Evolutionary conservation across 1,139 yeast genomes (phyloP).

Genomic region (Blastobotrys buckinghamii): DNA sequence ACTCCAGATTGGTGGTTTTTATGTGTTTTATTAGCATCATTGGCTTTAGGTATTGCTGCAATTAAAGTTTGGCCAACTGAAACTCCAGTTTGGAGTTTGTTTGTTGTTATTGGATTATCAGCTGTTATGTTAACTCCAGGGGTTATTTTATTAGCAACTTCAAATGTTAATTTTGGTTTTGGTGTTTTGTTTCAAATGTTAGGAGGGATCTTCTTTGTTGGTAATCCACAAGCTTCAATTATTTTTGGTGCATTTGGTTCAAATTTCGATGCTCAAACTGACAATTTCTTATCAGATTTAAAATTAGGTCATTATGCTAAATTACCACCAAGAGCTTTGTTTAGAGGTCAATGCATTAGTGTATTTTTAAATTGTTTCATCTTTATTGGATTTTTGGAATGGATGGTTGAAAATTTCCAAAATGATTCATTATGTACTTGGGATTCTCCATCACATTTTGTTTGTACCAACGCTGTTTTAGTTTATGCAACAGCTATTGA

Average conservation of each 20-base stretch:
- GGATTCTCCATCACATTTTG: slow-evolving; percentile 33
- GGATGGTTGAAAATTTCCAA: slow-evolving; percentile 42
- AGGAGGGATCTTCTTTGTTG: slow-evolving; percentile 57
- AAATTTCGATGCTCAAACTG: slow-evolving; percentile 52
- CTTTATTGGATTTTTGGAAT: slow-evolving; percentile 48
- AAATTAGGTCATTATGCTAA: slow-evolving; percentile 57
- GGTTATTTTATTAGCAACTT: slow-evolving; percentile 43
- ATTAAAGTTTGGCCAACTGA: slow-evolving; percentile 39
- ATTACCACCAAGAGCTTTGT: slow-evolving; percentile 54
- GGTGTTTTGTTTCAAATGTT: slow-evolving; percentile 57
- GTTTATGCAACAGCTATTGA: slow-evolving; percentile 48
- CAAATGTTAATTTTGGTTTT: slow-evolving; percentile 49
- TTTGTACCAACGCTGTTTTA: slow-evolving; percentile 38
- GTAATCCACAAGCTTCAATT: slow-evolving; percentile 56
- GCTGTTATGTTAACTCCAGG: slow-evolving; percentile 49
- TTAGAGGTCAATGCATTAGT: slow-evolving; percentile 51
- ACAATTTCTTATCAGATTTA: slow-evolving; percentile 39
- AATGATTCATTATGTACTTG: slow-evolving; percentile 42
- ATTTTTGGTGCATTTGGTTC: slow-evolving; percentile 52
- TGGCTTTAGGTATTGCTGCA: slow-evolving; percentile 44
- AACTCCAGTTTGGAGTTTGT: slow-evolving; percentile 47
- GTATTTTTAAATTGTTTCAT: slow-evolving; percentile 36
- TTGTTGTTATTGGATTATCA: slow-evolving; percentile 51
- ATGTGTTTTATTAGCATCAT: slow-evolving; percentile 40
- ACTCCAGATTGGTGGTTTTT: slow-evolving; percentile 61